A percentile compares a stretch with the other conserved stretches of the same genome.
phyloP scores from a whole-genome alignment of 2,329 filamentous ascomycete species.

The Purpureocillium lavendulum region DNA sequence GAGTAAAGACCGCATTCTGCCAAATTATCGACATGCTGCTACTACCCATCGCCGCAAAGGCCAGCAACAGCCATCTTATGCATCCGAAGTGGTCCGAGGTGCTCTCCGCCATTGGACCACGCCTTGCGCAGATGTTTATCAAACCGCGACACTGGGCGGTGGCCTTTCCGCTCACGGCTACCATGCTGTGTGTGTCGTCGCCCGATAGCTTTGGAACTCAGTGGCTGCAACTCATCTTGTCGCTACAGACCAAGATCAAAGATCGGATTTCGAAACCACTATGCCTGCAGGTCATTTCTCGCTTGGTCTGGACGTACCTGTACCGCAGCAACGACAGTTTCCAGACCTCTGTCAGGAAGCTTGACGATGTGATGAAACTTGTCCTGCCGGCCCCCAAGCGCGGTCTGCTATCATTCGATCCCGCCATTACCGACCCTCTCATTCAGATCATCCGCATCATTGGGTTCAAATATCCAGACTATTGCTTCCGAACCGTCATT shows the following conservation, averaged over 20 bases:
- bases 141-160: conserved; percentile 91
- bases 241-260: conserved; percentile 73
- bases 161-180: conserved; percentile 80
- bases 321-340: conserved; percentile 71
- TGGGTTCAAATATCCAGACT: conserved; percentile 86
- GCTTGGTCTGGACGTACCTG: conserved; percentile 89
- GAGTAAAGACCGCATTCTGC: conserved; percentile 90
- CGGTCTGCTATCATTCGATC: conserved; percentile 74
- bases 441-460: conserved; percentile 93
- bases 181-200: conserved; percentile 80
- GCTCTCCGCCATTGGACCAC: conserved; percentile 66
- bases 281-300: conserved; percentile 81
- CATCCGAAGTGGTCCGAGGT: conserved; percentile 83
- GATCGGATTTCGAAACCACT: conserved; percentile 71
- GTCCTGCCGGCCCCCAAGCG: conserved; percentile 75
- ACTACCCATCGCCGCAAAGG: conserved; percentile 76
- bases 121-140: conserved; percentile 73
- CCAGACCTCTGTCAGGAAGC: conserved; percentile 61
- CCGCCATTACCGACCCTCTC: conserved; percentile 76
- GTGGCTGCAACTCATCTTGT: conserved; percentile 75
- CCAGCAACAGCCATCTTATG: conserved; percentile 66
- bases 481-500: conserved; percentile 88
- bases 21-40: conserved; percentile 82
- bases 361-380: conserved; percentile 83
- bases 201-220: conserved; percentile 75